Evolutionary conservation across 169 alveolate genomes (phyloP).

Genomic region (Theileria orientalis): DNA sequence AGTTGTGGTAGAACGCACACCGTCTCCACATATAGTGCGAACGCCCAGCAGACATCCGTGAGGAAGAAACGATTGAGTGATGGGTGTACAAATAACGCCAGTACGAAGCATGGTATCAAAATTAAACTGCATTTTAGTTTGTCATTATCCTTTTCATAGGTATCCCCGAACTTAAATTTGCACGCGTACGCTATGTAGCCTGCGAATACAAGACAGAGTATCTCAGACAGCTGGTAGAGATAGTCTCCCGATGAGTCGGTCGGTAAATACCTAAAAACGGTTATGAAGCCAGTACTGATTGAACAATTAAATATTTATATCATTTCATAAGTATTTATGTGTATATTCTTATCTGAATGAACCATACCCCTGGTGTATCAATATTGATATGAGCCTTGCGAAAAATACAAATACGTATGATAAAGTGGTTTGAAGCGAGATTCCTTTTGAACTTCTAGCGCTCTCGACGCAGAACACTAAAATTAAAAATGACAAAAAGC

Average conservation of each 20-base stretch:
- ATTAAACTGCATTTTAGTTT: conserved; percentile 77
- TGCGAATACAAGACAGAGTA: conserved; percentile 77
- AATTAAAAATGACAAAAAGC: conserved; percentile 87
- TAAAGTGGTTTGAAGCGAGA: conserved; percentile 85
- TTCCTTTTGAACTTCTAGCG: conserved; percentile 83
- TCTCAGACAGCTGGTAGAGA: conserved; percentile 89
- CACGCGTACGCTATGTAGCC: conserved; percentile 83
- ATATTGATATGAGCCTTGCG: conserved; percentile 84
- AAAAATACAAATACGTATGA: conserved; percentile 82
- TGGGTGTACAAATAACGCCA: conserved; percentile 88
- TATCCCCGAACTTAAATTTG: conserved; percentile 72
- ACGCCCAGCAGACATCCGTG: conserved; percentile 86
- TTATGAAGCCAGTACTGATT: not conserved
- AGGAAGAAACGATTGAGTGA: conserved; percentile 81
- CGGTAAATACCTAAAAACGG: conserved; percentile 79
- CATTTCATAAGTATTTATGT: not conserved
- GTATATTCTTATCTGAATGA: not conserved
- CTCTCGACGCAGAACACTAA: conserved; percentile 82
- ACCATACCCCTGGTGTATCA: conserved; percentile 88
- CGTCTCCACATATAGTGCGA: conserved; percentile 89
- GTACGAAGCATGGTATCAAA: conserved; percentile 78
- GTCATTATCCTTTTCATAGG: conserved; percentile 82
- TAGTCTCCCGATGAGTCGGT: conserved; percentile 92
- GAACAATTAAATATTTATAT: not conserved
- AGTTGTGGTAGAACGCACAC: conserved; percentile 89